Evolutionary conservation across 805 yeast species (phyloP).

Genomic region (Cyberlindnera japonica): DNA sequence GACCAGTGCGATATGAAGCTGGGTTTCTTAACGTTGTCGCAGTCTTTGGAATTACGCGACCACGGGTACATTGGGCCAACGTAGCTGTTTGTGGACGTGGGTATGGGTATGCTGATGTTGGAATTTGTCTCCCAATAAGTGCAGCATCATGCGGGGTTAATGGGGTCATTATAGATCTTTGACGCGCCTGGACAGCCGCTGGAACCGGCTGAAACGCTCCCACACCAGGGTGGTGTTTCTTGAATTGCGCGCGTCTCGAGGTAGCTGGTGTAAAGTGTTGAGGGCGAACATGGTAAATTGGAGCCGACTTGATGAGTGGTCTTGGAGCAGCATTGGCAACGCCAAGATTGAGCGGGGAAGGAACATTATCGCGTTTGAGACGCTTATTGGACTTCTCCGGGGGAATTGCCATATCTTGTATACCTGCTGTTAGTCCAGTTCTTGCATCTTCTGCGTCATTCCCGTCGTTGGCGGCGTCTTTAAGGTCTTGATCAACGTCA

Average conservation of each 20-base stretch:
- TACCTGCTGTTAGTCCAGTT: conserved; percentile 18
- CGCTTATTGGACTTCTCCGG: conserved; percentile 21
- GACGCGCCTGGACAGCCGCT: conserved; percentile 13
- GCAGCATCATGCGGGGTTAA: conserved; percentile 15
- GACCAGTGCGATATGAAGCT: conserved; percentile 11
- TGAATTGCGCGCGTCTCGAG: conserved; percentile 14
- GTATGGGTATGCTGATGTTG: conserved; percentile 16
- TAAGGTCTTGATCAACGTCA: not conserved
- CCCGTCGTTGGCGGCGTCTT: not conserved
- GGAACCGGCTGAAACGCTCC: conserved; percentile 1
- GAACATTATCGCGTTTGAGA: conserved; percentile 28
- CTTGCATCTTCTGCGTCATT: too few relatives aligned
- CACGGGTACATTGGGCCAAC: conserved; percentile 1
- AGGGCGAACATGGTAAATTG: conserved; percentile 23
- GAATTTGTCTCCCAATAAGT: conserved; percentile 8
- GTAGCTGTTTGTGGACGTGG: conserved; percentile 5
- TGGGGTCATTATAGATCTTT: conserved; percentile 17
- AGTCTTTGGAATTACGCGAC: conserved; percentile 18
- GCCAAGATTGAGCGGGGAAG: conserved; percentile 29
- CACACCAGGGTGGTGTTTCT: conserved; percentile 5
- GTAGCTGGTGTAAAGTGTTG: conserved; percentile 18
- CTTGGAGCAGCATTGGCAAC: conserved; percentile 14
- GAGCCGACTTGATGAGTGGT: conserved; percentile 33
- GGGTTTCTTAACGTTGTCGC: conserved; percentile 22
- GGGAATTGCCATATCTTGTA: conserved; percentile 22